Evolutionary conservation across 2,329 filamentous ascomycete genomes (phyloP), one percentile per base, ranked within the genome.

Genomic region (Coleophoma eucalyptorum): DNA sequence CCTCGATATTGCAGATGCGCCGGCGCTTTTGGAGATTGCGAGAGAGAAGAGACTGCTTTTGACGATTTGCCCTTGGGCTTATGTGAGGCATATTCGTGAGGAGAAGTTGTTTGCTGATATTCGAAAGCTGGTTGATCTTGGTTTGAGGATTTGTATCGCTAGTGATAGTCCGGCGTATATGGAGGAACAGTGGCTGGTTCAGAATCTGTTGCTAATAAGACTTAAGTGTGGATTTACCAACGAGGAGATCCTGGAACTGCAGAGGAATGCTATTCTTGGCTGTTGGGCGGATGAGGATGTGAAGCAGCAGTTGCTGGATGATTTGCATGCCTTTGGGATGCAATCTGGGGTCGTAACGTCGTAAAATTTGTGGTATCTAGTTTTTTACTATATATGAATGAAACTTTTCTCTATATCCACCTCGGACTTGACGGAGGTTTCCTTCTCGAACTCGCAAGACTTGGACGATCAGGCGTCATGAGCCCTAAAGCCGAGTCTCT

Each of bases 61-160:
- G 53, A 87, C 85, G 0, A 74, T 89, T n/a, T 91, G 87, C 62
- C 88, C 88, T 1, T 63, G 87, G 55, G 87, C 83, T 55, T 90
- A 91, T 66, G 78, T 90, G 15, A 72, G 77, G 58, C 55, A 54
- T 31, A 67, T 70, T 45, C 59, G 64, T 18, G 67, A 67, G 2
- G 68, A 68, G 1, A 62, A 65, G 12, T 52, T 74, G 2, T 73
- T 73, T 50, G 63, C 65, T 0, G 69, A 69, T 48, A 68, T 75
- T 31, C 61, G 66, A n/a, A 62, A 52, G 26, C 53, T 74, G 10
- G 67, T 64, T 50, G 68, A 73, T 31, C 63, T 57, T 1, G 71
- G 70, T 0, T 65, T 75, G 21, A 69, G 67, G 44, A 56, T 74
- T 19, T 67, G 65, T 41, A 67, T 74, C 50, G 68, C 66, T 43